phyloP scores from a whole-genome alignment of 2,329 filamentous ascomycete species.

The Epichloe aotearoae region DNA sequence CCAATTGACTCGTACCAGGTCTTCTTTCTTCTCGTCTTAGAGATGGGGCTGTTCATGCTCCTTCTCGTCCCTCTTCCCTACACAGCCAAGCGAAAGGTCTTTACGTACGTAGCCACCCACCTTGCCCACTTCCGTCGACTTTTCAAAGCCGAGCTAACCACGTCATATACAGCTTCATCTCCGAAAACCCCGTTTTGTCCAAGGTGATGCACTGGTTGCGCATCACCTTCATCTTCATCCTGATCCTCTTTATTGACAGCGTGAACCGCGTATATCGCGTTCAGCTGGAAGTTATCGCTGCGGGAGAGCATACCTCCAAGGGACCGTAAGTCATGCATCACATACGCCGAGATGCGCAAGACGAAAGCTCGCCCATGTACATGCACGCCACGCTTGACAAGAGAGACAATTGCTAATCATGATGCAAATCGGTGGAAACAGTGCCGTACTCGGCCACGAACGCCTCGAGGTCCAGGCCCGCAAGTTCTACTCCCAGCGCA shows the following conservation, averaged over 20 bases:
- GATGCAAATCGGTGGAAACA: constrained; percentile 9
- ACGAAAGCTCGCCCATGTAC: no score
- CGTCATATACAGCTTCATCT: constrained; percentile 60
- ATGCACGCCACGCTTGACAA: background rate
- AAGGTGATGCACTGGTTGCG: constrained; percentile 97
- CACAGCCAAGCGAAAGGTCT: constrained; percentile 70
- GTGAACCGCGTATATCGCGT: constrained; percentile 94
- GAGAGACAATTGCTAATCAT: background rate
- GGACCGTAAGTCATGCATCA: constrained; percentile 29
- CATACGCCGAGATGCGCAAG: no score
- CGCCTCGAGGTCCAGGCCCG: constrained; percentile 97
- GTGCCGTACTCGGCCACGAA: constrained; percentile 71
- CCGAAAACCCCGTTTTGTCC: constrained; percentile 68
- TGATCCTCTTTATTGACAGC: constrained; percentile 95
- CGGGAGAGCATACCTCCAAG: constrained; percentile 41
- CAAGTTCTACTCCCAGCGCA: constrained; percentile 99
- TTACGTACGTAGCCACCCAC: constrained; percentile 43
- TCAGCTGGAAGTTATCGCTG: constrained; percentile 70
- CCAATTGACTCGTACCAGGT: constrained; percentile 40
- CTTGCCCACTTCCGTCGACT: background rate
- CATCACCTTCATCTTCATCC: constrained; percentile 98
- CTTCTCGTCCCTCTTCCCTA: constrained; percentile 83
- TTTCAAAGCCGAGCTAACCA: background rate
- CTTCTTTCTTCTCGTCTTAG: constrained; percentile 67
- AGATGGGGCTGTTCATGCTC: constrained; percentile 72